These are phyloP conservation scores for Coemansia javaensis DNA, from an alignment of 192 early-diverging fungal genomes.

Conservation along the genomic window DNA sequence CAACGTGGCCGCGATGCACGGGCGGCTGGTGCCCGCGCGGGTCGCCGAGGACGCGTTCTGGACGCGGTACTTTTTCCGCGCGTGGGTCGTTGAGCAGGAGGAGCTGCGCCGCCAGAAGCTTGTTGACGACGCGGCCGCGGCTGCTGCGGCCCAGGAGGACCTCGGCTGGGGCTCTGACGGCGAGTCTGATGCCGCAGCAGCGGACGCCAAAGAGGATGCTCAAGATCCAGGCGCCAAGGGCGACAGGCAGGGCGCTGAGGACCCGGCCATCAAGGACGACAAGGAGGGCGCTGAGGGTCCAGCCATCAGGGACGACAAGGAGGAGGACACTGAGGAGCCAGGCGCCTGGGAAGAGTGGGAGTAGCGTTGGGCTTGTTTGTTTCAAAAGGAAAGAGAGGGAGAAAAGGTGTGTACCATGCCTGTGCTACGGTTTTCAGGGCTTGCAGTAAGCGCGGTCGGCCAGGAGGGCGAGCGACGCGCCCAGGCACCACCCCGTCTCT, in stretches of 20 bases:
- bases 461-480: conserved; percentile 81
- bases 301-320: not conserved
- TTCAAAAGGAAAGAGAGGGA: not conserved
- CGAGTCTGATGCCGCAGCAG: not conserved
- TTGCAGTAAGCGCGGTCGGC: conserved; percentile 52
- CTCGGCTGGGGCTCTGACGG: conserved; percentile 33
- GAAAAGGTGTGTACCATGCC: not conserved
- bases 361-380: conserved; percentile 3
- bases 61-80: conserved; percentile 42
- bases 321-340: conserved; percentile 2
- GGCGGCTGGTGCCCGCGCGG: conserved; percentile 16
- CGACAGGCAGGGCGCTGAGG: no score
- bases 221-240: not conserved
- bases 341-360: conserved; percentile 50
- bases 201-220: not conserved
- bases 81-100: conserved; percentile 39
- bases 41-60: conserved; percentile 32
- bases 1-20: conserved; percentile 13
- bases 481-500: conserved; percentile 96
- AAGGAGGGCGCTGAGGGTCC: not conserved
- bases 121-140: conserved; percentile 41
- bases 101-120: conserved; percentile 40
- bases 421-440: conserved; percentile 15
- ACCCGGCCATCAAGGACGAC: not conserved
- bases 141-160: conserved; percentile 28